These are phyloP conservation scores for Phytophthora chlamydospora DNA, from an alignment of 352 stramenopile species.

Conservation along the genomic window DNA sequence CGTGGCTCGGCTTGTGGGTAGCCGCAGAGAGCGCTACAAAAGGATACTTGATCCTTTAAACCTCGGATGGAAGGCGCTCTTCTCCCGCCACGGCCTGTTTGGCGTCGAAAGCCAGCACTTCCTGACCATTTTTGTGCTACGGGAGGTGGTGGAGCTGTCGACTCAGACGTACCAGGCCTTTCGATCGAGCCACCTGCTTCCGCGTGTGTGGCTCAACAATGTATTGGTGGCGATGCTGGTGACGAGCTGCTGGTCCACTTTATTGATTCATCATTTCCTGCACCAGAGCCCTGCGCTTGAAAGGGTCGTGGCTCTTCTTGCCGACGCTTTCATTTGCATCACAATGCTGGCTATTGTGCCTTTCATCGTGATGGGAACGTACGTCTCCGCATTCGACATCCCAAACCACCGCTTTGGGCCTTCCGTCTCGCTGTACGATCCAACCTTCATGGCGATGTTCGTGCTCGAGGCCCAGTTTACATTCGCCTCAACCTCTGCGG, in stretches of 20 bases:
- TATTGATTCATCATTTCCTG: slow-evolving; percentile 51
- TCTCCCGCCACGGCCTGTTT: too few relatives aligned
- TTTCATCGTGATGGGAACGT: neutral
- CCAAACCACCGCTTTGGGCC: neutral
- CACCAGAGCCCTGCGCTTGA: neutral
- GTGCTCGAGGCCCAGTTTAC: slow-evolving; percentile 7
- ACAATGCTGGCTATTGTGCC: neutral
- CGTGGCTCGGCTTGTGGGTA: too few relatives aligned
- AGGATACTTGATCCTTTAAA: too few relatives aligned
- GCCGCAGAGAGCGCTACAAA: too few relatives aligned
- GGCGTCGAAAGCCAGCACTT: slow-evolving; percentile 18
- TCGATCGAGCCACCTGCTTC: slow-evolving; percentile 16
- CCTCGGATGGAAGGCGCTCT: too few relatives aligned
- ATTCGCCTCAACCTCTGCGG: neutral
- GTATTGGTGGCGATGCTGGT: slow-evolving; percentile 28
- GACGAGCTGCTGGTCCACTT: slow-evolving; percentile 56
- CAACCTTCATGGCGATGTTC: slow-evolving; percentile 1
- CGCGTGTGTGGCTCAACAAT: slow-evolving; percentile 26
- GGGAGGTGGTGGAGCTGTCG: slow-evolving; percentile 15
- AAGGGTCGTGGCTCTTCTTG: neutral
- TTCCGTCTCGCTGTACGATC: slow-evolving; percentile 1
- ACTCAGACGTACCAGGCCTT: slow-evolving; percentile 24
- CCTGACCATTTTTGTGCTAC: slow-evolving; percentile 11
- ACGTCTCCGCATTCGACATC: neutral
- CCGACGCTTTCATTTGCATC: slow-evolving; percentile 4